phyloP scores from a whole-genome alignment of 2,329 filamentous ascomycete species.

The Pseudophaeomoniella oleicola region DNA sequence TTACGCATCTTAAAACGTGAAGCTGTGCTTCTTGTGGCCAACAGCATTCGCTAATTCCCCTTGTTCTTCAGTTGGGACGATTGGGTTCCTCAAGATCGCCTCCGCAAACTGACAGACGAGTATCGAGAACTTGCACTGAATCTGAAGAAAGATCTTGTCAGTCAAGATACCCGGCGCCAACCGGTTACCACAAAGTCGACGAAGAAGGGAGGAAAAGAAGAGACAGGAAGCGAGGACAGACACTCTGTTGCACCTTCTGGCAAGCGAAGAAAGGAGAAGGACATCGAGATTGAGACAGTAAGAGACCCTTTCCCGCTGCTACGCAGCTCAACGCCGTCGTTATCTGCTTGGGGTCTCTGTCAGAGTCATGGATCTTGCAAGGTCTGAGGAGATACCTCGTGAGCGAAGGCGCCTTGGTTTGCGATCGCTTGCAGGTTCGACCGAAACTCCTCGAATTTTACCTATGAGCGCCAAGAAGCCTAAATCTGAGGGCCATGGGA shows the following conservation, averaged over 20 bases:
- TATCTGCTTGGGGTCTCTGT: neutral
- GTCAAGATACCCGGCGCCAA: conserved; percentile 12
- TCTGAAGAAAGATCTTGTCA: conserved; percentile 26
- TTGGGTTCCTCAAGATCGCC: conserved; percentile 87
- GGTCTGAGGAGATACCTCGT: neutral
- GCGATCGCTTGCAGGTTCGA: neutral
- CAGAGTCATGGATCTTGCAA: neutral
- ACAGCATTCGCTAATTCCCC: neutral
- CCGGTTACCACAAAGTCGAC: conserved; percentile 11
- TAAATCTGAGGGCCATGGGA: too few species aligned
- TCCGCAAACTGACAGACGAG: conserved; percentile 88
- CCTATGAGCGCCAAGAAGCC: too few species aligned
- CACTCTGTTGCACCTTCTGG: conserved; percentile 31
- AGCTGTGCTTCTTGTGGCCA: neutral
- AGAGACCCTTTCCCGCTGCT: neutral
- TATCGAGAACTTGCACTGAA: conserved; percentile 70
- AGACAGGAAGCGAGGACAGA: conserved; percentile 29
- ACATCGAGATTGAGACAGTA: conserved; percentile 34
- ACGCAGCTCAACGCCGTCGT: too few species aligned
- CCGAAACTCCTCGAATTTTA: too few species aligned
- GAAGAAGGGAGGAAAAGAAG: conserved; percentile 17
- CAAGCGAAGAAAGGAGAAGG: conserved; percentile 29
- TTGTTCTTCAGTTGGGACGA: conserved; percentile 65
- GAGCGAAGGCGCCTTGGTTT: neutral
- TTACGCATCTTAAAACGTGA: neutral